These are phyloP conservation scores for Chlamydomonas reinhardtii DNA, from an alignment of 163 green algal genomes.

Conservation along the genomic window DNA sequence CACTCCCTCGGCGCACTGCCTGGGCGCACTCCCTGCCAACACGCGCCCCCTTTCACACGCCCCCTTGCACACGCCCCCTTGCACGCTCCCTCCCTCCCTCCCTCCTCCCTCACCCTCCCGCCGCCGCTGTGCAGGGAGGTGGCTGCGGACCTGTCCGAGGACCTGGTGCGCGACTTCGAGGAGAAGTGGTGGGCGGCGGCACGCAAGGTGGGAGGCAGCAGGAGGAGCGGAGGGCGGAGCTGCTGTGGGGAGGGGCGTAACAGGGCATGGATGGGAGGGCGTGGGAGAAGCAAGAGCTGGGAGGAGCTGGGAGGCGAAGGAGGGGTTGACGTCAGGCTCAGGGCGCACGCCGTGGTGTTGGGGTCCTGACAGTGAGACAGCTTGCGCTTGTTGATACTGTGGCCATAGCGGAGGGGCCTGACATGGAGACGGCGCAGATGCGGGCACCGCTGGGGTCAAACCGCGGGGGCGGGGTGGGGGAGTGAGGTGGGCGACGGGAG, in stretches of 20 bases:
- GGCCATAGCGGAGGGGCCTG: too few species aligned
- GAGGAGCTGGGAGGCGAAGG: not conserved
- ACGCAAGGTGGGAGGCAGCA: constrained; percentile 68
- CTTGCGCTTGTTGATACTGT: too few species aligned
- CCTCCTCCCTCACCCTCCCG: not conserved
- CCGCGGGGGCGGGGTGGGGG: too few species aligned
- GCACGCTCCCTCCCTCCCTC: not conserved
- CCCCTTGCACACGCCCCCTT: not conserved
- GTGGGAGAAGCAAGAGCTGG: not conserved
- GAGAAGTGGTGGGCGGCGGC: constrained; percentile 83
- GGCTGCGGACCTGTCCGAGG: constrained; percentile 78
- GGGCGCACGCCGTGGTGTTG: too few species aligned
- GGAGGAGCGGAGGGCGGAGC: not conserved
- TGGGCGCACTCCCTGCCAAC: too few species aligned
- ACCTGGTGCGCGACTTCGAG: constrained; percentile 85
- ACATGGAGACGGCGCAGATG: too few species aligned
- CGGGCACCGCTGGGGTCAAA: too few species aligned
- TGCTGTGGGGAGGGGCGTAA: not conserved
- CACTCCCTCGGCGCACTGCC: too few species aligned
- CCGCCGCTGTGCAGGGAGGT: constrained; percentile 70
- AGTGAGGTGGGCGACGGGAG: too few species aligned
- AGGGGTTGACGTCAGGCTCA: too few species aligned
- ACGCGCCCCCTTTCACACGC: too few species aligned
- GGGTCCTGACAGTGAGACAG: too few species aligned
- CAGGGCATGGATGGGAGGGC: not conserved